These are phyloP conservation scores for Oryza punctata DNA, from an alignment of 176 grass and related monocot species.

Conservation along the genomic window DNA sequence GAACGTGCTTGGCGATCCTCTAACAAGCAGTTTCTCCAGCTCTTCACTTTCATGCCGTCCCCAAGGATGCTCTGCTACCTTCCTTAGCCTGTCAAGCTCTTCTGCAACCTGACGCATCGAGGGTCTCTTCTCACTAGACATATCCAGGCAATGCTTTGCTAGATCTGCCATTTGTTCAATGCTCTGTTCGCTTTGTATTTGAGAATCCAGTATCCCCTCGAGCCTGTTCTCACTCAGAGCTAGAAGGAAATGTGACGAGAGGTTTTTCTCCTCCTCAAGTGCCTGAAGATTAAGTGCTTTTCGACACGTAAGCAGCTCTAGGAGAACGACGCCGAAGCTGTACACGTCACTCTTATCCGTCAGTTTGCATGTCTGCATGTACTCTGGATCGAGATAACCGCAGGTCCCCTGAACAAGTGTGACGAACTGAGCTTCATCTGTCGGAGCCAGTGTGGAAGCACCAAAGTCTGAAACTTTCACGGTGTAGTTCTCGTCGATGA, in stretches of 20 bases:
- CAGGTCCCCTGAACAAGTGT: conserved; percentile 62
- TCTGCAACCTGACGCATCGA: conserved; percentile 58
- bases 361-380: conserved; percentile 44
- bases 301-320: conserved; percentile 53
- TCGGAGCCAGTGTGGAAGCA: conserved; percentile 46
- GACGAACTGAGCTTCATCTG: conserved; percentile 49
- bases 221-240: conserved; percentile 42
- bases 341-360: conserved; percentile 68
- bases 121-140: conserved; percentile 46
- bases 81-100: conserved; percentile 41
- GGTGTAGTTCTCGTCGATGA: conserved; percentile 49
- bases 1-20: conserved; percentile 14
- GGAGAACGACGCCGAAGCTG: conserved; percentile 61
- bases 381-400: conserved; percentile 66
- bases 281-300: conserved; percentile 48
- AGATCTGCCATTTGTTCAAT: conserved; percentile 43
- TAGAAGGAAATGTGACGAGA: conserved; percentile 43
- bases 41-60: conserved; percentile 19
- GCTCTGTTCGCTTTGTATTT: conserved; percentile 38
- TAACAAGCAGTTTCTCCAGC: conserved; percentile 25
- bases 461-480: conserved; percentile 65
- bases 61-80: conserved; percentile 37
- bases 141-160: conserved; percentile 52
- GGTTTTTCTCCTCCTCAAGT: conserved; percentile 41
- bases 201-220: conserved; percentile 50